These are phyloP conservation scores for Cadophora sp. DNA, from an alignment of 2,329 filamentous ascomycete species.

Conservation along the genomic window DNA sequence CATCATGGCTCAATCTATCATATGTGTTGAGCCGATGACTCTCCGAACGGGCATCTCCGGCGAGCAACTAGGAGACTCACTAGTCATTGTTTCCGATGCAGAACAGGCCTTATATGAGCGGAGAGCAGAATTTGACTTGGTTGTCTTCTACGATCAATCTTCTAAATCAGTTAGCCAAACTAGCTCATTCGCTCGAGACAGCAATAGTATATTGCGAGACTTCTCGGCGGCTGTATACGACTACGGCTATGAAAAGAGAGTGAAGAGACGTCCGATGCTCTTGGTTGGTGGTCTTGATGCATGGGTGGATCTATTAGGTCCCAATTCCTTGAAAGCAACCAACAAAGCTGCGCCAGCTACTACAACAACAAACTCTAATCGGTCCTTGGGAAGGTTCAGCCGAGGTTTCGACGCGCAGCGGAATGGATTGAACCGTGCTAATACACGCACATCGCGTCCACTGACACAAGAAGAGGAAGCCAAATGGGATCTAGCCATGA, in stretches of 20 bases:
- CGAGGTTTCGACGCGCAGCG: conserved; percentile 5
- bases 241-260: conserved; percentile 80
- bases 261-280: conserved; percentile 77
- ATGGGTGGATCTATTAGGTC: conserved; percentile 84
- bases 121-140: conserved; percentile 78
- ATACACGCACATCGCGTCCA: conserved; percentile 63
- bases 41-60: conserved; percentile 71
- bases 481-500: conserved; percentile 79
- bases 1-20: conserved; percentile 80
- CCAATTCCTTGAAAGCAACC: conserved; percentile 48
- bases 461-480: conserved; percentile 82
- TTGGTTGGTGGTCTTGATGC: conserved; percentile 83
- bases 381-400: conserved; percentile 14
- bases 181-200: conserved; percentile 50
- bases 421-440: conserved; percentile 39
- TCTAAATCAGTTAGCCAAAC: conserved; percentile 48
- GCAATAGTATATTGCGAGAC: conserved; percentile 67
- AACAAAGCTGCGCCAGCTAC: conserved; percentile 48
- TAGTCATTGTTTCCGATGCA: conserved; percentile 73
- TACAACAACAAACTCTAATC: neutral
- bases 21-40: conserved; percentile 88
- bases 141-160: conserved; percentile 88
- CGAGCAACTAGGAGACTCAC: conserved; percentile 67
- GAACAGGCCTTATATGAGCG: conserved; percentile 78
- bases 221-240: conserved; percentile 82